These are phyloP conservation scores for Torulaspora microellipsoides DNA, from an alignment of 805 yeast genomes.

Conservation along the genomic window DNA sequence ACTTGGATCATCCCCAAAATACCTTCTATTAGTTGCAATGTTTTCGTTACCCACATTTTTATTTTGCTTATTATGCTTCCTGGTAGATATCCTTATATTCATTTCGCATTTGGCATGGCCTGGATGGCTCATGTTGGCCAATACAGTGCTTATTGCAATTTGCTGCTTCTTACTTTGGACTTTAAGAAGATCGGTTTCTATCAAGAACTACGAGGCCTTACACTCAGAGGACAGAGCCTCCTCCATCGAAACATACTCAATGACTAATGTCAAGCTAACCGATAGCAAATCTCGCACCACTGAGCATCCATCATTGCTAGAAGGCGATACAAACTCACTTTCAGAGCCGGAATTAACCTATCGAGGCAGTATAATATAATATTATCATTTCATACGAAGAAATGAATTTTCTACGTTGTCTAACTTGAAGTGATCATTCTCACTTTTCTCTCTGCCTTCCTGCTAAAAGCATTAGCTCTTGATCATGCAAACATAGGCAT, in stretches of 20 bases:
- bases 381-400: too few species aligned
- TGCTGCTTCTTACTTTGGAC: constrained; percentile 65
- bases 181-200: constrained; percentile 59
- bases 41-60: constrained; percentile 67
- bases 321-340: not conserved
- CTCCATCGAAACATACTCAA: constrained; percentile 14
- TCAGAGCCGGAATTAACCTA: constrained; percentile 6
- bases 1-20: constrained; percentile 37
- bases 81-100: constrained; percentile 78
- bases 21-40: constrained; percentile 48
- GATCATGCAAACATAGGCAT: not conserved
- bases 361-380: not conserved
- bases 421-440: too few species aligned
- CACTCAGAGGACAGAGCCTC: constrained; percentile 8
- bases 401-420: too few species aligned
- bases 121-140: constrained; percentile 78
- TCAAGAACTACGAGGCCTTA: constrained; percentile 20
- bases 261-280: constrained; percentile 4
- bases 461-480: too few species aligned
- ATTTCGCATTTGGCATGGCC: constrained; percentile 71
- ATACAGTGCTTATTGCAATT: constrained; percentile 61
- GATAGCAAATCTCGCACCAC: not conserved
- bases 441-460: too few species aligned
- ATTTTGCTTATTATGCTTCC: constrained; percentile 63
- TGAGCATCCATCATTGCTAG: not conserved